These are phyloP conservation scores for Dendrobium chrysotoxum DNA, from an alignment of 106 monocot genomes.

Conservation along the genomic window DNA sequence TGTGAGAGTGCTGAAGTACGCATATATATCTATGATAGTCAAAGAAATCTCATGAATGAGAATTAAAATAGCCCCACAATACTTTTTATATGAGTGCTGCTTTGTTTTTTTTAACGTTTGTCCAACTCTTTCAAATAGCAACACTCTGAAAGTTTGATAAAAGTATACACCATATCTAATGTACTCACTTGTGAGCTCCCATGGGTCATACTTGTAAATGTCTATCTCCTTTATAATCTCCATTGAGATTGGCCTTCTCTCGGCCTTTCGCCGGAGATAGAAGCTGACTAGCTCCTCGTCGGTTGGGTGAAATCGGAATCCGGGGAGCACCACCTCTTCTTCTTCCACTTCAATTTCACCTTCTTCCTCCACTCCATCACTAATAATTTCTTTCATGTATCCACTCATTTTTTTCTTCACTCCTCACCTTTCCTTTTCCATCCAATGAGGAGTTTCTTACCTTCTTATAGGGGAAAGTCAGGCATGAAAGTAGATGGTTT, in stretches of 20 bases:
- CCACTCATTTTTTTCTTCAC: not conserved
- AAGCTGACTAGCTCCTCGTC: conserved; percentile 66
- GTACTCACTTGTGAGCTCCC: conserved; percentile 58
- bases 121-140: not conserved
- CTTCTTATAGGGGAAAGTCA: not conserved
- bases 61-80: too few species aligned
- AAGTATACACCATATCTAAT: not conserved
- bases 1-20: too few species aligned
- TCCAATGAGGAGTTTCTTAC: not conserved
- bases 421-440: not conserved
- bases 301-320: conserved; percentile 77
- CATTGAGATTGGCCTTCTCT: conserved; percentile 25
- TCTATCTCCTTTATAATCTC: conserved; percentile 57
- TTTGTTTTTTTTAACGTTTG: too few species aligned
- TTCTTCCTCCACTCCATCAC: not conserved
- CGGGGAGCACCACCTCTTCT: conserved; percentile 41
- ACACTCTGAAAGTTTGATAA: not conserved
- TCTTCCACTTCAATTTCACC: conserved; percentile 11
- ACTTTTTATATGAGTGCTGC: too few species aligned
- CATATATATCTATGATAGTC: too few species aligned
- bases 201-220: conserved; percentile 62
- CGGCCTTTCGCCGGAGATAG: conserved; percentile 51
- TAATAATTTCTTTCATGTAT: not conserved
- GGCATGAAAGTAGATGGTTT: not conserved
- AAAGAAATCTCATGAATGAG: too few species aligned